A percentile compares a stretch with the other conserved stretches of the same genome.
These are phyloP conservation scores for Dictyostelium discoideum DNA, from an alignment of 78 protist genomes.

Conservation along the genomic window DNA sequence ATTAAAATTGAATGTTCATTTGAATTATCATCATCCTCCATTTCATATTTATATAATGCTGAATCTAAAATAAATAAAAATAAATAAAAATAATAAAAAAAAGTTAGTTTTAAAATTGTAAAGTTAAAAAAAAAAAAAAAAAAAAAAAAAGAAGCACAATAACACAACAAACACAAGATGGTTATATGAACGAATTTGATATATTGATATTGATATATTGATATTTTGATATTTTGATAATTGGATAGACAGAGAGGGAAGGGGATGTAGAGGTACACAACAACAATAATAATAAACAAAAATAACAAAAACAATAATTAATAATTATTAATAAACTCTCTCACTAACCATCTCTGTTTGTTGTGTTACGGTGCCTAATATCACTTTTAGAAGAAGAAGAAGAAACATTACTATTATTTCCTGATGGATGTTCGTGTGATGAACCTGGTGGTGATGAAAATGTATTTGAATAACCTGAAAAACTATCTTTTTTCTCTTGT, in stretches of 20 bases:
- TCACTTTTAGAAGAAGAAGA: not conserved
- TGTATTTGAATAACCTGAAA: slow-evolving; percentile 13
- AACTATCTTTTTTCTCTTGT: slow-evolving; percentile 71
- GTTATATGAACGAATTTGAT: not conserved
- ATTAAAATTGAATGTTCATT: slow-evolving; percentile 51
- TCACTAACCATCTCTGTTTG: slow-evolving; percentile 69
- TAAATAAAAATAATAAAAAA: not conserved
- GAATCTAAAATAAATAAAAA: slow-evolving; percentile 1
- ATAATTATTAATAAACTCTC: not conserved
- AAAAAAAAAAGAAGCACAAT: not conserved
- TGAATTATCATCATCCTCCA: slow-evolving; percentile 22
- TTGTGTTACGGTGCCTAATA: slow-evolving; percentile 50
- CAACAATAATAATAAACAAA: not conserved
- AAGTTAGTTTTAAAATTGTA: not conserved
- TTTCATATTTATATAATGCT: slow-evolving; percentile 39
- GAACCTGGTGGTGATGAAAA: slow-evolving; percentile 5
- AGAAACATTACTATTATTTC: slow-evolving; percentile 9
- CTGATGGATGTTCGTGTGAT: not conserved
- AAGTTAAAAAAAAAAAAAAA: not conserved
- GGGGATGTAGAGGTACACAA: too few relatives aligned
- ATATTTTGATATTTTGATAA: not conserved
- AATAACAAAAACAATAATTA: not conserved
- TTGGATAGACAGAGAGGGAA: not conserved
- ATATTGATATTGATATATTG: not conserved
- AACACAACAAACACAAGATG: not conserved